Evolutionary conservation across 768 basidiomycete genomes (phyloP), one percentile per base, ranked within the genome.

Genomic region (Serendipita sp.): DNA sequence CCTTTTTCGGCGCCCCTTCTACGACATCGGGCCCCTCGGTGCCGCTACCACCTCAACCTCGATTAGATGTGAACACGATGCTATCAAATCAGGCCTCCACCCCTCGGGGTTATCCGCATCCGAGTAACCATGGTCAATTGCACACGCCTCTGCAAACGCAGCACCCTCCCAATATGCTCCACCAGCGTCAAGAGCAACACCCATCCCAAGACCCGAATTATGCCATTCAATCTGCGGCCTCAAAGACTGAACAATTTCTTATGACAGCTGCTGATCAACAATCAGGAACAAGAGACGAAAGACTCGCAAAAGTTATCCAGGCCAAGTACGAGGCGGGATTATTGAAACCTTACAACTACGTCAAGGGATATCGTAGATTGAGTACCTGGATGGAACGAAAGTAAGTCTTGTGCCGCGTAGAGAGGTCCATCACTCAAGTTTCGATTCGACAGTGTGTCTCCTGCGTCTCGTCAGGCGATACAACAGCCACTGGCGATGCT

Each of bases 301-400:
- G 94, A 0, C 75, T 98, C 62, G 89, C 86, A 68, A 81, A 89
- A 65, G 95, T 97, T 68, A 98, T 97, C 69, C 82, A 88, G 68
- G 91, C 89, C 70, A 98, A 97, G 75, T 97, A 96, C 74, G 94
- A 98, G 71, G 95, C 95, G 2, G 95, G 94, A 0, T 74, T 98
- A 47, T 75, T 97, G 68, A 93, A 91, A 71, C 95, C 95, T 2
- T 96, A 95, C 70, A 94, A 97, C 74, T 96, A 97, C 69, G 91
- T 93, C 60, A 93, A 93, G 71, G 95, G 95, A 0, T 98, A 97
- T 70, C 88, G 91, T 13, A 78, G 94, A 66, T 75, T 97, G 68
- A 89, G 86, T 64, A 81, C 89, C 65, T 97, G 93, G 93, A 95
- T 97, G 91, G 91, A 93, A 69, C 78, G 85, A 72, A 91, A 93